phyloP scores from a whole-genome alignment of 2,329 filamentous ascomycete genomes.

The Alternaria sp. region DNA sequence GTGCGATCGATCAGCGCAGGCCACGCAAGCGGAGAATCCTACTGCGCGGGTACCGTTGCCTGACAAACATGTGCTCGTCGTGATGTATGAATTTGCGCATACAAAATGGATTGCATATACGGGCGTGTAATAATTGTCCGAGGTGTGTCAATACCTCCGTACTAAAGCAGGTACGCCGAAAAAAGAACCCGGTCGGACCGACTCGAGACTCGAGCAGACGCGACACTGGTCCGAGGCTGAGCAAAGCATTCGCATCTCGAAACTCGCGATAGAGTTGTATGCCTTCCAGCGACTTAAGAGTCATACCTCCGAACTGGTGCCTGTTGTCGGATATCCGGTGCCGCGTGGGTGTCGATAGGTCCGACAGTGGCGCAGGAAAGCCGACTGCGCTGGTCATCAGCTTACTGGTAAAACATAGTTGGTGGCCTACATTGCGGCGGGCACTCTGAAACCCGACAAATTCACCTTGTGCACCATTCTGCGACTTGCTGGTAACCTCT shows the following conservation, averaged over 20 bases:
- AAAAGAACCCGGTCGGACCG: constrained; percentile 25
- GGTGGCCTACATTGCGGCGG: background rate
- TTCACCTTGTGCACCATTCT: background rate
- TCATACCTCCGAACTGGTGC: constrained; percentile 6
- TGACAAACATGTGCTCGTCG: background rate
- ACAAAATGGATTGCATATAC: background rate
- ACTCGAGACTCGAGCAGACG: constrained; percentile 21
- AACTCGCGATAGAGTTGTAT: constrained; percentile 17
- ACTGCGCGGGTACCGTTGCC: constrained; percentile 18
- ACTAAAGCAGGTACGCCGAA: constrained; percentile 2
- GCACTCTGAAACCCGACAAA: background rate
- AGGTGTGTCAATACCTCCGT: background rate
- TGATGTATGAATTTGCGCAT: background rate
- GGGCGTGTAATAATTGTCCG: background rate
- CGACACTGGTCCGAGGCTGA: constrained; percentile 24
- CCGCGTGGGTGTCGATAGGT: constrained; percentile 3
- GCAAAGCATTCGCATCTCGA: constrained; percentile 19
- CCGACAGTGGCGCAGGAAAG: background rate
- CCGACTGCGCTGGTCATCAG: too few relatives aligned
- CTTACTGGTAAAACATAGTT: too few relatives aligned
- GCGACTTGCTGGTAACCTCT: constrained; percentile 1
- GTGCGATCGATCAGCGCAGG: constrained; percentile 33
- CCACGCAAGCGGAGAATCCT: constrained; percentile 20
- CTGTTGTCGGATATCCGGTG: constrained; percentile 4
- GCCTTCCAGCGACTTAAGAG: background rate